Percentiles rank a stretch among this genome's conserved stretches.
phyloP scores from a whole-genome alignment of 1,284 basidiomycete genomes.

The Coniferiporia weirii region DNA sequence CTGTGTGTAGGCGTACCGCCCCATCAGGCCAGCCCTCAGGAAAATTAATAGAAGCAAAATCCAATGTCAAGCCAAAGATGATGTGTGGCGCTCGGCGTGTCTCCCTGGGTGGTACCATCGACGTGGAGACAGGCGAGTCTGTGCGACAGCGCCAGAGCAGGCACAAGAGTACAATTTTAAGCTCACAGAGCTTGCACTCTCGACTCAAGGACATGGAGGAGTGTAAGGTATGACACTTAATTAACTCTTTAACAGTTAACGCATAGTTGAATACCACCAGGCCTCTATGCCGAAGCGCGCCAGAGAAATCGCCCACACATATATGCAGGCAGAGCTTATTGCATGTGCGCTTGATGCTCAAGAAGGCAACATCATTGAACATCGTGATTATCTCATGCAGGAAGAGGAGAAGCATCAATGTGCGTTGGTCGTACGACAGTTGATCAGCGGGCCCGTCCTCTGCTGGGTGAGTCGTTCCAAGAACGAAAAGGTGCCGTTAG shows the following conservation, averaged over 20 bases:
- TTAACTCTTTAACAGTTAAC: neutral
- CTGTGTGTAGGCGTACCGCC: slow-evolving; percentile 41
- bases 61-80: slow-evolving; percentile 28
- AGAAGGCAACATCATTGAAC: slow-evolving; percentile 76
- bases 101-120: slow-evolving; percentile 45
- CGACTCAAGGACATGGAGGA: slow-evolving; percentile 54
- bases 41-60: slow-evolving; percentile 52
- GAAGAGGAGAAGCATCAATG: slow-evolving; percentile 79
- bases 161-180: slow-evolving; percentile 59
- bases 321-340: slow-evolving; percentile 78
- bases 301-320: slow-evolving; percentile 43
- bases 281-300: slow-evolving; percentile 56
- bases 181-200: slow-evolving; percentile 54
- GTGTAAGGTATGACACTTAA: slow-evolving; percentile 43
- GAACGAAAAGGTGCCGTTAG: slow-evolving; percentile 33
- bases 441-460: slow-evolving; percentile 65
- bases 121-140: slow-evolving; percentile 53
- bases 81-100: slow-evolving; percentile 46
- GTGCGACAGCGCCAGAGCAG: slow-evolving; percentile 52
- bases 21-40: slow-evolving; percentile 23
- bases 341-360: slow-evolving; percentile 79
- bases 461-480: slow-evolving; percentile 70
- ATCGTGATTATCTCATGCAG: slow-evolving; percentile 68
- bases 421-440: slow-evolving; percentile 53
- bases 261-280: slow-evolving; percentile 29